Evolutionary conservation across 345 rosid species (phyloP), one percentile per base, ranked within the genome.

Genomic region (Eucalyptus cladocalyx): DNA sequence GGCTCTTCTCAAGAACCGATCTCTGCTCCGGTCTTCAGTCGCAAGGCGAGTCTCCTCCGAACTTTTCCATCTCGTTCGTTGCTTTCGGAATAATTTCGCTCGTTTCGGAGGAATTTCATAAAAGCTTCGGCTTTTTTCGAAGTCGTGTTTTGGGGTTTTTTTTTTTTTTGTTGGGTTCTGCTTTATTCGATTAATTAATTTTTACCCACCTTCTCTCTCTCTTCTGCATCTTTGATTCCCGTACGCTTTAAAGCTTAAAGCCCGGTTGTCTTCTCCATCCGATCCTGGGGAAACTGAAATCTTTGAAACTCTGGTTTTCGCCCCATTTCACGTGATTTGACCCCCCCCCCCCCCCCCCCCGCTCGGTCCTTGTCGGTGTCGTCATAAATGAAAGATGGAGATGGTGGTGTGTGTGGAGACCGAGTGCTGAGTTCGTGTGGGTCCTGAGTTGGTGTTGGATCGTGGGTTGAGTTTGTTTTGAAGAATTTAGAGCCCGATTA

Each of bases 31-130:
- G 47, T 40, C 47, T 15, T 40, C 26, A 21, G 47, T 40, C 47
- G 7, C 85, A 94, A 94, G 92, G 89, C 47, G 60, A 89, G 93
- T 90, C 62, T 93, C 91, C 91, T 88, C 76, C 89, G 94, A 87
- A 90, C 92, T 91, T 85, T 85, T 89, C 87, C 87, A 87, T 30
- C 89, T 88, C 86, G 88, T 45, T 50, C 89, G 87, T 89, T 89
- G 90, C 62, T 51, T 86, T 51, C 37, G 26, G 56, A 51, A 90
- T 92, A 40, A 40, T 76, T 16, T 21, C 28, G 85, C 85, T 76
- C 28, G 42, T 76, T 76, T 42, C 13, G 30, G 47, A 21, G 85
- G 13, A 43, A 40, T 76, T 76, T 40, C 11, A 40, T 76, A 11
- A 76, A 76, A 47, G 85, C 85, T 40, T 40, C 85, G 24, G 47